Evolutionary conservation across 2,329 filamentous ascomycete species (phyloP).

Genomic region (Fusarium pseudonygamai): DNA sequence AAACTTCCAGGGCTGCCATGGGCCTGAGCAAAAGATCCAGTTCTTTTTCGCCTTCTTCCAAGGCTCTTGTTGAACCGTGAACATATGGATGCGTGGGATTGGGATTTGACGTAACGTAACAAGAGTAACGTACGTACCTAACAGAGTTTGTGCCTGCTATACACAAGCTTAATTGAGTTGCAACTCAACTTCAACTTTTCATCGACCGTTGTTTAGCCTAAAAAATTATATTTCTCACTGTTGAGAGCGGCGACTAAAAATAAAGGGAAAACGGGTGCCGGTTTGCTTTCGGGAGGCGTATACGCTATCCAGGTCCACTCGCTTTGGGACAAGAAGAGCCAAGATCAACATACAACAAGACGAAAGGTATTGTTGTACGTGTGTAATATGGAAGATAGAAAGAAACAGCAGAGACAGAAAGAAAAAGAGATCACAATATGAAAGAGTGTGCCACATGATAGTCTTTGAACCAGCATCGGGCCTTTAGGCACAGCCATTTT

Average conservation of each 20-base stretch:
- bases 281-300: constrained; percentile 32
- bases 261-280: constrained; percentile 11
- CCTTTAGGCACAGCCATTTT: constrained; percentile 11
- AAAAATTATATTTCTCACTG: background rate
- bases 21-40: background rate
- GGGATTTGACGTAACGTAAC: constrained; percentile 15
- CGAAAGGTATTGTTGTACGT: background rate
- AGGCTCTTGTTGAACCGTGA: constrained; percentile 9
- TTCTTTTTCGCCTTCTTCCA: constrained; percentile 1
- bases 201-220: constrained; percentile 3
- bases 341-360: background rate
- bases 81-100: too few relatives aligned
- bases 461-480: constrained; percentile 10
- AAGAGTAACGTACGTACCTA: constrained; percentile 9
- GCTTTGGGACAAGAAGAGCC: background rate
- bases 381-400: background rate
- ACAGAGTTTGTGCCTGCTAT: background rate
- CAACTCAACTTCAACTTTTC: background rate
- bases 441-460: constrained; percentile 13
- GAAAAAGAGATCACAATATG: background rate
- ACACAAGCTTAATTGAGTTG: background rate
- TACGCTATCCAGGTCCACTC: constrained; percentile 23
- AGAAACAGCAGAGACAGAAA: background rate
- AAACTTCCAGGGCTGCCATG: background rate
- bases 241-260: constrained; percentile 16